A percentile compares a stretch with the other conserved stretches of the same genome.
Conservation (phyloP, 108 stramenopile genomes). For the Pseudonitzschia delicatissima region DNA sequence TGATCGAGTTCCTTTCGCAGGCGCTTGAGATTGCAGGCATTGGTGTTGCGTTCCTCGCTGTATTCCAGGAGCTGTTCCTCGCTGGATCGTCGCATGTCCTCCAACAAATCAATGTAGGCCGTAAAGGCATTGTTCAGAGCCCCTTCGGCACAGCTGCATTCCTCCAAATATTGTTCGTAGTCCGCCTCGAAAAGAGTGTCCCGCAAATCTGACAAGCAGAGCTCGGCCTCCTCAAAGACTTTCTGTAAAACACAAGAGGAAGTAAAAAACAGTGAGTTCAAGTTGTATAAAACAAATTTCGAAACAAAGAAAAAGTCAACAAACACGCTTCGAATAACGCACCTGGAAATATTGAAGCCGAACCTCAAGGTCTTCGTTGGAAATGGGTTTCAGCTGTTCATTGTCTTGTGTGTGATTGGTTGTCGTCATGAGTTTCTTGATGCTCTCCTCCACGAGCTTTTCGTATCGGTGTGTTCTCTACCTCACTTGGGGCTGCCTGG, state of each 20-base stretch:
- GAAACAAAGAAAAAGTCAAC: background rate
- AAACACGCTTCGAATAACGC: background rate
- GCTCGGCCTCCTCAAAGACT: slow-evolving; percentile 29
- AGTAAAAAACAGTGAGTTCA: too few relatives aligned
- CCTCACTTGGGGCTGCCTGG: too few relatives aligned
- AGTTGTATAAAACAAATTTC: background rate
- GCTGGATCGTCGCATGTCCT: slow-evolving; percentile 25
- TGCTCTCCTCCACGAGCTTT: slow-evolving; percentile 25
- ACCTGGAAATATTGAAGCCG: slow-evolving; percentile 22
- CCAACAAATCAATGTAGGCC: slow-evolving; percentile 35
- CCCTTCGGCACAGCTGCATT: slow-evolving; percentile 13
- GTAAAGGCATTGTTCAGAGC: slow-evolving; percentile 36
- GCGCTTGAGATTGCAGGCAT: slow-evolving; percentile 25
- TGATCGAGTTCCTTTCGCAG: slow-evolving; percentile 32
- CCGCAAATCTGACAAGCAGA: slow-evolving; percentile 28
- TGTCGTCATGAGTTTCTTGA: slow-evolving; percentile 31
- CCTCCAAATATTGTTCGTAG: slow-evolving; percentile 22
- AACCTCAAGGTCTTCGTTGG: slow-evolving; percentile 19
- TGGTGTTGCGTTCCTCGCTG: slow-evolving; percentile 15
- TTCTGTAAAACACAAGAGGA: too few relatives aligned
- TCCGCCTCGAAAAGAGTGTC: slow-evolving; percentile 22
- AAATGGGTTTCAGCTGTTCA: slow-evolving; percentile 17
- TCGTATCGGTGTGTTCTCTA: too few relatives aligned
- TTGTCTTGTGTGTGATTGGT: background rate
- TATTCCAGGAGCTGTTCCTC: slow-evolving; percentile 21